Base-by-base conservation (phyloP, 805 yeast genomes). In the Candida vaughaniae region DNA sequence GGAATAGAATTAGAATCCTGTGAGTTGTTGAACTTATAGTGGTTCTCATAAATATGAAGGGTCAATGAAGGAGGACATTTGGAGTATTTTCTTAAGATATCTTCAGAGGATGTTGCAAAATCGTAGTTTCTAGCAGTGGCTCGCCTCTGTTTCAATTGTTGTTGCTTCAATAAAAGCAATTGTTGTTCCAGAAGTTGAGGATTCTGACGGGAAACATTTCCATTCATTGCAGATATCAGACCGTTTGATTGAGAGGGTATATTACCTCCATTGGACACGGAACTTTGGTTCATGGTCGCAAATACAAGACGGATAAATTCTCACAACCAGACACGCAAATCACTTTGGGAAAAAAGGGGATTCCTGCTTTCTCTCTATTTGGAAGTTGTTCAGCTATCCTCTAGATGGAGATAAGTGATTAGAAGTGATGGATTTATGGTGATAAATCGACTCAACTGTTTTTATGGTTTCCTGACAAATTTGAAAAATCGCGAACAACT, bases 1-100 rank as follows among this genome's bases (percentile, higher is more conserved):
- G 95, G 89, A 27, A 93, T 84, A 5, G 60, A 56, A 33, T 85
- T 75, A 6, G 95, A 88, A 49, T 90, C 97, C 53, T 73, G 75
- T 35, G 85, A 91, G 46, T 85, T 86, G 45, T 95, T 95, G 65
- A 91, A 90, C 43, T 95, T 76, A 58, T 81, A 91, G 61, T 90
- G 95, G 39, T 87, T 88, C 50, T 88, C 93, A 60, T 86, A 90
- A 16, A 91, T 88, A 53, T 91, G 97, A 51, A 91, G 82, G 46
- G 81, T 95, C 41, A 91, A 62, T 26, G 95, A 85, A 6, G 96
- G 84, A 7, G 91, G 85, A 43, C 75, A 76, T 39, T 78, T 77
- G 47, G 82, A 80, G 56, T 82, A 90, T 57, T 89, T 90, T 42
- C 78, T 77, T 48, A 93, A 60, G 6, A 93, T 71, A 33, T 82